A percentile compares a stretch with the other conserved stretches of the same genome.
These are phyloP conservation scores for Pseudogymnoascus sp. DNA, from an alignment of 2,329 filamentous ascomycete genomes.

Conservation along the genomic window DNA sequence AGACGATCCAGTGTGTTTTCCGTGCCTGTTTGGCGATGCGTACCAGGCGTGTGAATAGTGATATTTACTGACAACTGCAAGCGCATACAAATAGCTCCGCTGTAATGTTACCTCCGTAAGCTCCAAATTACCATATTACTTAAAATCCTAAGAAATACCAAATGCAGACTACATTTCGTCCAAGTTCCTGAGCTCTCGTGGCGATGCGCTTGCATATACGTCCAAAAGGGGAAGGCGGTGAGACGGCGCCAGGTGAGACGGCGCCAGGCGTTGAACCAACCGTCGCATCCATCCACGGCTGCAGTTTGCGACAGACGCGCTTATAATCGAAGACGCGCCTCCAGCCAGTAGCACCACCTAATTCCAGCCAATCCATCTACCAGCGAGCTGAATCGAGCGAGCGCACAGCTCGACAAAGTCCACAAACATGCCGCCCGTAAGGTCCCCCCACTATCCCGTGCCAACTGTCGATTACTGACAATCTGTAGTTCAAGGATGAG, in stretches of 20 bases:
- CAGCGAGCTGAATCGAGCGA: neutral
- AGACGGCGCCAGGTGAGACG: neutral
- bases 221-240: neutral
- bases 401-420: neutral
- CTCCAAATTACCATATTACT: neutral
- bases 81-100: neutral
- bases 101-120: neutral
- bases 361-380: conserved; percentile 3
- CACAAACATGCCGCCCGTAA: conserved; percentile 8
- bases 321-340: conserved; percentile 6
- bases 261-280: neutral
- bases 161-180: neutral
- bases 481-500: conserved; percentile 39
- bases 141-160: neutral
- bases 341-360: conserved; percentile 2
- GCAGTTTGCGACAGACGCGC: conserved; percentile 6
- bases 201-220: neutral
- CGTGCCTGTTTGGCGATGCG: neutral
- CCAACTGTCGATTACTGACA: neutral
- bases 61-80: neutral
- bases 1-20: neutral
- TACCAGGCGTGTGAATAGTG: neutral
- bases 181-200: neutral
- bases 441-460: neutral
- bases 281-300: neutral